These are phyloP conservation scores for Rhodotorula babjevae DNA, from an alignment of 768 basidiomycete genomes.

Conservation along the genomic window DNA sequence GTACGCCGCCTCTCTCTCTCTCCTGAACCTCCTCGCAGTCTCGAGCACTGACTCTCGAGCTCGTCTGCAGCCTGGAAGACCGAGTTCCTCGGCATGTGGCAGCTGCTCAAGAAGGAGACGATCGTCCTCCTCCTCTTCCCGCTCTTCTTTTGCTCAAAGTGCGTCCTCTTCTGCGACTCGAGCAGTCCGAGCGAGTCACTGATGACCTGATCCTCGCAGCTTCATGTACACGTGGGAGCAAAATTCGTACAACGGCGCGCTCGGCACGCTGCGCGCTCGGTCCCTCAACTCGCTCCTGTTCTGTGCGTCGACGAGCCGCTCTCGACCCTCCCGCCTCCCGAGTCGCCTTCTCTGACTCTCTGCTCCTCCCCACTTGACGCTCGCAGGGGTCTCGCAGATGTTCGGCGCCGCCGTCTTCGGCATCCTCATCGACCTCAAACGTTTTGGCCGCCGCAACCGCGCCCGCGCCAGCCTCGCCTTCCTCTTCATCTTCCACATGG, in stretches of 20 bases:
- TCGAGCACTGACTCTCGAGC: constrained; percentile 51
- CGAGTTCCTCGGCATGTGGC: constrained; percentile 65
- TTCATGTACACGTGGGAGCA: constrained; percentile 47
- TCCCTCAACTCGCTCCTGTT: constrained; percentile 73
- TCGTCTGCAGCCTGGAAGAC: constrained; percentile 61
- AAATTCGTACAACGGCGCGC: constrained; percentile 62
- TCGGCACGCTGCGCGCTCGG: constrained; percentile 51
- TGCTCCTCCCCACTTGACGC: constrained; percentile 47
- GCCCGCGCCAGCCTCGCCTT: constrained; percentile 23
- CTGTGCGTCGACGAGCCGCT: constrained; percentile 4
- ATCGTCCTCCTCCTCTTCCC: constrained; percentile 68
- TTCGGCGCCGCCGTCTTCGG: constrained; percentile 51
- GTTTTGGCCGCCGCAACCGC: constrained; percentile 1
- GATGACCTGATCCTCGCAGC: too few relatives aligned
- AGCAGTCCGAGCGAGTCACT: too few relatives aligned
- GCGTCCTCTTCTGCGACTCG: too few relatives aligned
- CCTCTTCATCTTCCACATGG: constrained; percentile 62
- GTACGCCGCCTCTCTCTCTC: background rate
- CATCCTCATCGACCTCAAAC: constrained; percentile 15
- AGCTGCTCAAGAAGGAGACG: constrained; percentile 66
- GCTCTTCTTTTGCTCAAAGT: constrained; percentile 60
- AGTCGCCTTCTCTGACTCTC: background rate
- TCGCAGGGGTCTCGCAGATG: constrained; percentile 62
- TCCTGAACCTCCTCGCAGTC: constrained; percentile 53
- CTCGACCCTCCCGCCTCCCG: background rate